Percentiles rank a stretch among this genome's conserved stretches.
phyloP scores from a whole-genome alignment of 2,329 filamentous ascomycete genomes.

The Paecilomyces fulvus region DNA sequence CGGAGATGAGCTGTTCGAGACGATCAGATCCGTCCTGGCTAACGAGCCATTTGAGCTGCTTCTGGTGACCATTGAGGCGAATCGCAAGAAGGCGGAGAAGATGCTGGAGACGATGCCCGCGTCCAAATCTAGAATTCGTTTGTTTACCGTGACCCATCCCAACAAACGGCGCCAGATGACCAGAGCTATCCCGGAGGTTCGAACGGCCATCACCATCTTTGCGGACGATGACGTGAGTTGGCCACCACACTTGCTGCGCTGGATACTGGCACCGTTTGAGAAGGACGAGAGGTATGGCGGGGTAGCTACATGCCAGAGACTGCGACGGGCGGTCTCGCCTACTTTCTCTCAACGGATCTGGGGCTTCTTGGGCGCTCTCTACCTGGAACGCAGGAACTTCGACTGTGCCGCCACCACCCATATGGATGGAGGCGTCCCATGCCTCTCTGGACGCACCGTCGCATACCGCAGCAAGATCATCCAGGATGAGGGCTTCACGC shows the following conservation, averaged over 20 bases:
- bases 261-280: conserved; percentile 90
- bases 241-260: conserved; percentile 75
- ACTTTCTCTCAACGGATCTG: conserved; percentile 58
- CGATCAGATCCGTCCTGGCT: conserved; percentile 53
- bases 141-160: conserved; percentile 71
- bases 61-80: conserved; percentile 78
- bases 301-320: conserved; percentile 83
- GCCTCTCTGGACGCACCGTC: conserved; percentile 88
- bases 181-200: conserved; percentile 76
- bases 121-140: conserved; percentile 59
- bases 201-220: conserved; percentile 78
- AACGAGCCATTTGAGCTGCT: conserved; percentile 60
- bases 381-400: conserved; percentile 90
- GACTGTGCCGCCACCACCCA: conserved; percentile 94
- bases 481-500: conserved; percentile 73
- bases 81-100: conserved; percentile 58
- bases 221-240: conserved; percentile 95
- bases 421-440: conserved; percentile 91
- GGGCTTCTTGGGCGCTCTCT: conserved; percentile 86
- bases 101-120: conserved; percentile 49
- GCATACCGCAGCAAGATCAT: conserved; percentile 86
- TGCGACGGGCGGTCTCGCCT: conserved; percentile 59
- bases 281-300: conserved; percentile 68
- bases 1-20: conserved; percentile 73
- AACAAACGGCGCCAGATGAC: conserved; percentile 96